phyloP scores from a whole-genome alignment of 129 eudicot species.

The Smallanthus sonchifolius region DNA sequence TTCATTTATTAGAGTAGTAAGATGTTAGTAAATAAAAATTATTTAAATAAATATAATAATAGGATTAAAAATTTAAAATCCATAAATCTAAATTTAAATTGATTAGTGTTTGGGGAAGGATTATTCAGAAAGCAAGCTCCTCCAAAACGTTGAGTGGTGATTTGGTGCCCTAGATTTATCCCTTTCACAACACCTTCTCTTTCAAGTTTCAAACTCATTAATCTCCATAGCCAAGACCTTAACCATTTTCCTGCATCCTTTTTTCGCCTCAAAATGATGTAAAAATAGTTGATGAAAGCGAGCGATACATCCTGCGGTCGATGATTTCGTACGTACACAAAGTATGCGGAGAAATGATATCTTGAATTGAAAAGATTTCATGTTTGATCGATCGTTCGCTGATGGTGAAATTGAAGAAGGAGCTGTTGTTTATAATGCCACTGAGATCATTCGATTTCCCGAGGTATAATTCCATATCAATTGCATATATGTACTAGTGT shows the following conservation, averaged over 20 bases:
- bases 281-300: too few relatives aligned
- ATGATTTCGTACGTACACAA: background rate
- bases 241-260: constrained; percentile 3
- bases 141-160: constrained; percentile 12
- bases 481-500: constrained; percentile 8
- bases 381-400: constrained; percentile 32
- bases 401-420: constrained; percentile 28
- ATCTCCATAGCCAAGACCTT: constrained; percentile 16
- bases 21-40: too few relatives aligned
- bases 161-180: constrained; percentile 16
- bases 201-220: constrained; percentile 1
- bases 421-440: constrained; percentile 35
- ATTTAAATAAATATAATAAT: too few relatives aligned
- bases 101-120: background rate
- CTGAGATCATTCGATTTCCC: constrained; percentile 28
- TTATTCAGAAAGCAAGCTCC: constrained; percentile 1
- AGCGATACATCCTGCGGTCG: too few relatives aligned
- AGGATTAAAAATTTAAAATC: background rate
- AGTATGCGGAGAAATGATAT: constrained; percentile 2
- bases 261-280: background rate
- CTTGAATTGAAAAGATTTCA: background rate
- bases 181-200: background rate
- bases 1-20: too few relatives aligned
- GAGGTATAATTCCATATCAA: constrained; percentile 18
- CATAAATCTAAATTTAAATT: background rate